Base-by-base conservation (phyloP, 2,329 filamentous ascomycete genomes). In the Xylariomycetidae sp. region DNA sequence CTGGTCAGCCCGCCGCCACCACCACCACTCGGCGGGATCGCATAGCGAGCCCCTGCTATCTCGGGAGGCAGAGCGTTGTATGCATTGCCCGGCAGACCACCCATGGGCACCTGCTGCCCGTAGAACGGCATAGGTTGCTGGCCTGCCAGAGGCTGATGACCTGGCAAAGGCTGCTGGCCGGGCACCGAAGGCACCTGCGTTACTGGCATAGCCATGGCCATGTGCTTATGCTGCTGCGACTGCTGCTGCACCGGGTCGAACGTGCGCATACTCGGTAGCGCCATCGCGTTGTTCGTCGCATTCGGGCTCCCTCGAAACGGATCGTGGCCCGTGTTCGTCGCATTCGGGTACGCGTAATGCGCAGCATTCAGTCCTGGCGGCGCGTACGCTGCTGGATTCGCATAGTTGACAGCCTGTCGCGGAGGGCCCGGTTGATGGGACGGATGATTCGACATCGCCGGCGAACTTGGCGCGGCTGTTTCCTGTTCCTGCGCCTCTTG, bases 21-120 rank as follows among this genome's bases (percentile, higher is more conserved):
- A 20, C 68, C 66, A 35, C 74, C 71, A 31, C 65, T 64, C 6
- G 61, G 58, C 19, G 68, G 61, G 23, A 74, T 47, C 20, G 65
- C 56, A 45, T 70, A 72, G 36, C 70, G 60, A 41, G 60, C 56
- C 45, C 64, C 49, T 39, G 61, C 53, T 18, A 46, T 43, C n/a
- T 70, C 65, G 9, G 62, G 54, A 17, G 63, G 57, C 34, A 74
- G 50, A n/a, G 60, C 36, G 12, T 31, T 60, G 39, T 73, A 65
- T 7, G 60, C 48, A 35, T 59, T 60, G 31, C 39, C 29, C 23
- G 32, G 29, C 34, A 43, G 44, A 20, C 44, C 36, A 10, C 43
- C 25, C 57, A 61, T 44, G 42, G 53, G 41, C 42, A 64, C 46
- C 48, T 63, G 41, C 32, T 61, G 56, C 33, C 52, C 44, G 40